These are phyloP conservation scores for Plasmodium vinckei DNA, from an alignment of 169 alveolate species.

Conservation along the genomic window DNA sequence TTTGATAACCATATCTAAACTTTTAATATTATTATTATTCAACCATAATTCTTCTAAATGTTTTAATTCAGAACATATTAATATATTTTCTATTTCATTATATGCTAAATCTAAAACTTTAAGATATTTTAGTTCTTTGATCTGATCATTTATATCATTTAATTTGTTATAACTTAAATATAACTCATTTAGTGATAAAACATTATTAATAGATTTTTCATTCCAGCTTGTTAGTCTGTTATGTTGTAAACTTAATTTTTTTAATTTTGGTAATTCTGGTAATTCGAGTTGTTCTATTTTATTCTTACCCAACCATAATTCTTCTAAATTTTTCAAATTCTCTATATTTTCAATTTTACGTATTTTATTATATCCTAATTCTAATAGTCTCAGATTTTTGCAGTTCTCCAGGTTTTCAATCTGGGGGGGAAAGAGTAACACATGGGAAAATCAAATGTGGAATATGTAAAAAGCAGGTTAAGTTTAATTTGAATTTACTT, in stretches of 20 bases:
- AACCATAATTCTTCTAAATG: constrained; percentile 88
- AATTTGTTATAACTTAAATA: constrained; percentile 86
- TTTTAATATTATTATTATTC: constrained; percentile 83
- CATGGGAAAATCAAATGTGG: no score
- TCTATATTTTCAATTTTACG: constrained; percentile 86
- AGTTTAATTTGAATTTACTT: no score
- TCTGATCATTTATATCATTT: constrained; percentile 23
- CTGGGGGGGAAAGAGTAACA: constrained; percentile 32
- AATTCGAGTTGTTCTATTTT: constrained; percentile 83
- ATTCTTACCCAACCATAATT: constrained; percentile 92
- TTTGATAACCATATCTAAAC: constrained; percentile 77
- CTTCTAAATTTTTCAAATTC: constrained; percentile 80
- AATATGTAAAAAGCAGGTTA: no score
- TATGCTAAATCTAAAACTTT: constrained; percentile 86
- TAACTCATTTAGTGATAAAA: constrained; percentile 79
- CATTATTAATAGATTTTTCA: constrained; percentile 67
- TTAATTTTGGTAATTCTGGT: constrained; percentile 82
- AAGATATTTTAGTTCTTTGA: constrained; percentile 43
- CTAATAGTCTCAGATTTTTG: constrained; percentile 84
- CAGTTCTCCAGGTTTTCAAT: constrained; percentile 80
- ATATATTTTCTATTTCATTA: constrained; percentile 79
- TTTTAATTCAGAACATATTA: constrained; percentile 75
- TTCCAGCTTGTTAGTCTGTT: constrained; percentile 86
- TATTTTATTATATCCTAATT: constrained; percentile 90
- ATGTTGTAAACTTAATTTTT: constrained; percentile 86